These are phyloP conservation scores for Arachis monticola DNA, from an alignment of 331 rosid species.

Conservation along the genomic window DNA sequence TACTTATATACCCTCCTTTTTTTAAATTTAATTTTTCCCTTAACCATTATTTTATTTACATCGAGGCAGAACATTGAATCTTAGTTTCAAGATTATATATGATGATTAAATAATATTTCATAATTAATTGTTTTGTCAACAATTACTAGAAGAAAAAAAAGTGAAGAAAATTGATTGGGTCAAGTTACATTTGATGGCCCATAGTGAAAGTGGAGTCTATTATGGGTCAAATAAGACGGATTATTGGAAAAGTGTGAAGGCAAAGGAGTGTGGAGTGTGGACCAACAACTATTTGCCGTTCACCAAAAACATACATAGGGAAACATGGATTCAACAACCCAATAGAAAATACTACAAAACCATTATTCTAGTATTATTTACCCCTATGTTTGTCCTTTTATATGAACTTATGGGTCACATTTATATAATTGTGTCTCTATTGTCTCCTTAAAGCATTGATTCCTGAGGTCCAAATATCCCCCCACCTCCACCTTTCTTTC, in stretches of 20 bases:
- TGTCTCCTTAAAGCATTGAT: conserved; percentile 41
- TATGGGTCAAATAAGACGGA: conserved; percentile 34
- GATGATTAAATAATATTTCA: background rate
- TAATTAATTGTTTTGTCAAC: background rate
- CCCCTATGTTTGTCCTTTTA: conserved; percentile 27
- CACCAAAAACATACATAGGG: background rate
- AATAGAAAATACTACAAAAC: background rate
- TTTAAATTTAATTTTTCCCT: background rate
- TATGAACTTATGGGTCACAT: conserved; percentile 1
- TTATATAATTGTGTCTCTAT: conserved; percentile 12
- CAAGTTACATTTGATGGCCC: background rate
- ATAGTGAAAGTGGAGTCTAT: conserved; percentile 19
- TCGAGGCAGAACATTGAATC: background rate
- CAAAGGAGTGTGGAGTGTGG: background rate
- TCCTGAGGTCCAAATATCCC: background rate
- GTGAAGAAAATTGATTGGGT: conserved; percentile 1
- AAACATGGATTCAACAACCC: conserved; percentile 19
- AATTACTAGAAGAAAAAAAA: background rate
- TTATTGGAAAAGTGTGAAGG: background rate
- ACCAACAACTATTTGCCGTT: conserved; percentile 15
- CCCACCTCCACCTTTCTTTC: conserved; percentile 22
- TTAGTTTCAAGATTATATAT: background rate
- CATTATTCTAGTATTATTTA: conserved; percentile 17
- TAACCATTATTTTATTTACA: background rate
- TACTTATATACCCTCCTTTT: background rate